phyloP scores from a whole-genome alignment of 176 grass and related monocot species.

The Puccinellia tenuiflora region DNA sequence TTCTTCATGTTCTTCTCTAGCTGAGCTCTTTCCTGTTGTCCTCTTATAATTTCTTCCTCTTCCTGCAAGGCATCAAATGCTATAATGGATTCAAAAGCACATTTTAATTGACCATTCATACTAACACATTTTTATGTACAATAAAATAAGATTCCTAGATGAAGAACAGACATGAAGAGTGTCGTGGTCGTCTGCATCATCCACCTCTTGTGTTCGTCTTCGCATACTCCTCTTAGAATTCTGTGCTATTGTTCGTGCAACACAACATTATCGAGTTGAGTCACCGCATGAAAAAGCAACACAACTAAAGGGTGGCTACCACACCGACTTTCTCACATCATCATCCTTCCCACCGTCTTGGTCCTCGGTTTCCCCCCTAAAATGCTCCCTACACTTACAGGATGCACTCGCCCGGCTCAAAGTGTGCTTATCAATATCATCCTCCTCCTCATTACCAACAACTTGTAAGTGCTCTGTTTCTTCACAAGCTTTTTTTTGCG shows the following conservation, averaged over 20 bases:
- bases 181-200: constrained; percentile 35
- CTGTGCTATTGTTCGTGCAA: constrained; percentile 25
- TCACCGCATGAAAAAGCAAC: neutral
- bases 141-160: neutral
- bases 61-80: too few species aligned
- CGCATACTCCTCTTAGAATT: constrained; percentile 34
- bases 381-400: constrained; percentile 54
- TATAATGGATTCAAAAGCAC: too few species aligned
- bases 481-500: constrained; percentile 51
- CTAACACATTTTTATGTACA: neutral
- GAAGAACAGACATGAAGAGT: constrained; percentile 40
- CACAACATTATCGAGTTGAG: constrained; percentile 3
- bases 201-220: constrained; percentile 27
- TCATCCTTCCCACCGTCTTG: constrained; percentile 50
- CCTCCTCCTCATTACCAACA: constrained; percentile 57
- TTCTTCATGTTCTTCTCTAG: constrained; percentile 85
- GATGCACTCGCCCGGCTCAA: constrained; percentile 2
- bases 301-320: neutral
- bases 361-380: constrained; percentile 57
- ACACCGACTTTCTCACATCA: constrained; percentile 37
- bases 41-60: too few species aligned
- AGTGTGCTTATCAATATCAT: constrained; percentile 23
- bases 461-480: constrained; percentile 74
- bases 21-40: constrained; percentile 82
- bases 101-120: too few species aligned